These are phyloP conservation scores for Ustilago xerochloae DNA, from an alignment of 1,284 basidiomycete species.

Conservation along the genomic window DNA sequence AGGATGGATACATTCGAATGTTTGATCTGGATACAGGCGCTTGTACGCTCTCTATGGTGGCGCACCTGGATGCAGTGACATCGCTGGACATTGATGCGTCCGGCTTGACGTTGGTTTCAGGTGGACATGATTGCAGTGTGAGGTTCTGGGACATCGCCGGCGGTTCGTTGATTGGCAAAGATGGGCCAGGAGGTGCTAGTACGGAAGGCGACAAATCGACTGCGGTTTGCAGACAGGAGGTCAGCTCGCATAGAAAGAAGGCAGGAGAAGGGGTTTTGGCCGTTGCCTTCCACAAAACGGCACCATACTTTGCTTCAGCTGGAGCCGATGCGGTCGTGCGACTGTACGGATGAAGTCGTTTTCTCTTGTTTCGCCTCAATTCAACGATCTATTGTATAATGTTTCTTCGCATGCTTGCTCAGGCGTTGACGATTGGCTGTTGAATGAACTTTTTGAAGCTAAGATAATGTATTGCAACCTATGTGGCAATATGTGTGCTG, in stretches of 20 bases:
- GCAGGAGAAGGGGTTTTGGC: slow-evolving; percentile 89
- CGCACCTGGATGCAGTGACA: slow-evolving; percentile 90
- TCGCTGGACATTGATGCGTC: slow-evolving; percentile 87
- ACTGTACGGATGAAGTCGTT: slow-evolving; percentile 71
- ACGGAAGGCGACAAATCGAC: slow-evolving; percentile 33
- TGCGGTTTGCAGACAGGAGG: slow-evolving; percentile 83
- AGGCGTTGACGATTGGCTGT: no score
- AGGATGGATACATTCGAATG: slow-evolving; percentile 90
- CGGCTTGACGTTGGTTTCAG: slow-evolving; percentile 86
- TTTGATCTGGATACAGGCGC: slow-evolving; percentile 85
- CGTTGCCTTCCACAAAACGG: slow-evolving; percentile 83
- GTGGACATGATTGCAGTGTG: slow-evolving; percentile 90
- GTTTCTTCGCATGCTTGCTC: background rate
- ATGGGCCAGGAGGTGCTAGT: background rate
- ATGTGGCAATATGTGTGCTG: no score
- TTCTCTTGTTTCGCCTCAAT: background rate
- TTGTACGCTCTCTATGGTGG: slow-evolving; percentile 87
- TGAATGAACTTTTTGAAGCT: no score
- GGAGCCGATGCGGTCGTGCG: slow-evolving; percentile 95
- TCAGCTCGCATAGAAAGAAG: slow-evolving; percentile 81
- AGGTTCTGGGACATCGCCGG: slow-evolving; percentile 92
- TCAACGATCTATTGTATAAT: no score
- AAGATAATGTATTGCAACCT: no score
- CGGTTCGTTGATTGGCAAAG: slow-evolving; percentile 60
- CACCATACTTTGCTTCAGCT: slow-evolving; percentile 89